Conservation (phyloP, 2,329 filamentous ascomycete genomes). For the Xylariaceae sp. region DNA sequence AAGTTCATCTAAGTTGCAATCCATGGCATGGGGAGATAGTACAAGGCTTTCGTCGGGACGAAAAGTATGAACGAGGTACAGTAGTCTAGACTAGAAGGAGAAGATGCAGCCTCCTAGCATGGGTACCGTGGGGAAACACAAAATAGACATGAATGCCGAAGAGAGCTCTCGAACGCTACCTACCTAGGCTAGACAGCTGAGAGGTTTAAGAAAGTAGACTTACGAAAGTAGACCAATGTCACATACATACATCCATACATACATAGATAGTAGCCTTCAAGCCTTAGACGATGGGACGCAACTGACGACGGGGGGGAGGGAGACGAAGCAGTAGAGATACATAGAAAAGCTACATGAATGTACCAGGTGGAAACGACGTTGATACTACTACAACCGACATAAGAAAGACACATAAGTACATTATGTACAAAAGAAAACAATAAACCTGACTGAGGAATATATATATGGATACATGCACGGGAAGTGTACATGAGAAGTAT, state of each 20-base stretch:
- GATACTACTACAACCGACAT: neutral
- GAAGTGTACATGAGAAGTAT: too few relatives aligned
- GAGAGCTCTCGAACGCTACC: slow-evolving; percentile 18
- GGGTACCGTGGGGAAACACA: slow-evolving; percentile 3
- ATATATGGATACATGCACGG: too few relatives aligned
- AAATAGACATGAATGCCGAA: slow-evolving; percentile 22
- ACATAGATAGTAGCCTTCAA: slow-evolving; percentile 4
- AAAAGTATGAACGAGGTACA: slow-evolving; percentile 11
- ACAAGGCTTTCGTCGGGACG: neutral
- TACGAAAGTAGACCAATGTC: neutral
- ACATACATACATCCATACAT: slow-evolving; percentile 17
- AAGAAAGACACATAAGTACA: too few relatives aligned
- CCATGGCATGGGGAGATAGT: neutral
- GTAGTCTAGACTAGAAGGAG: neutral
- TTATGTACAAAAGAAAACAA: too few relatives aligned
- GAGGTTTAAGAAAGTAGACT: slow-evolving; percentile 1
- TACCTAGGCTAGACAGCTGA: slow-evolving; percentile 18
- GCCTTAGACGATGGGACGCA: too few relatives aligned
- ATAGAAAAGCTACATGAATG: neutral
- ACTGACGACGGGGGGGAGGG: too few relatives aligned
- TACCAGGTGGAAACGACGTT: neutral
- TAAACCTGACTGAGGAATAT: neutral
- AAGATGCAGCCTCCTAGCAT: neutral
- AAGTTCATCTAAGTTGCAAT: slow-evolving; percentile 12
- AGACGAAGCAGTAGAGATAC: too few relatives aligned